phyloP scores from a whole-genome alignment of 208 protist species.

The Leishmania aethiopica region DNA sequence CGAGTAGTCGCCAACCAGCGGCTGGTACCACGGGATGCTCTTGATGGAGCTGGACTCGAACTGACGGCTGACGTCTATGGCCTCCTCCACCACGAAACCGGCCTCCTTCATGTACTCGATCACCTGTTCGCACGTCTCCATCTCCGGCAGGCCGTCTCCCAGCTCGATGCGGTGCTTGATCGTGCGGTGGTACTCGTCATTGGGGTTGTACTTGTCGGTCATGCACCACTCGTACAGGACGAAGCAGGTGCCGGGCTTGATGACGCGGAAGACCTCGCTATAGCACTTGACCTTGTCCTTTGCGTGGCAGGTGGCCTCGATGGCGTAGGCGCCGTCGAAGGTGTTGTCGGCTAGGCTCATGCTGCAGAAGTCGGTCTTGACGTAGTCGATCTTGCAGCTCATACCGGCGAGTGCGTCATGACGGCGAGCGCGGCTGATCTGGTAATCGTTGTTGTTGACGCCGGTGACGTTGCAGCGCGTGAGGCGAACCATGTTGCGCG shows the following conservation, averaged over 20 bases:
- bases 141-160: conserved; percentile 94
- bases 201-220: conserved; percentile 94
- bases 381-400: conserved; percentile 78
- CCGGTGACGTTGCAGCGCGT: conserved; percentile 94
- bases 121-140: conserved; percentile 82
- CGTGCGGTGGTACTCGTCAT: conserved; percentile 85
- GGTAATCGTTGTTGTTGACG: conserved; percentile 98
- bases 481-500: conserved; percentile 95
- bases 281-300: conserved; percentile 93
- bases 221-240: conserved; percentile 96
- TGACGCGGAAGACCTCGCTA: conserved; percentile 93
- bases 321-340: conserved; percentile 95
- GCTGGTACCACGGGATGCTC: conserved; percentile 90
- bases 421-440: conserved; percentile 89
- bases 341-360: conserved; percentile 87
- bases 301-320: conserved; percentile 98
- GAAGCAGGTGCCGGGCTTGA: conserved; percentile 95
- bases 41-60: conserved; percentile 75
- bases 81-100: conserved; percentile 93
- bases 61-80: conserved; percentile 65
- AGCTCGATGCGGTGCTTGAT: conserved; percentile 95
- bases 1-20: conserved; percentile 74
- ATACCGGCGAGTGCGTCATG: conserved; percentile 75
- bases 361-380: conserved; percentile 95
- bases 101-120: conserved; percentile 85